Conservation (phyloP, 2,329 filamentous ascomycete genomes). For the Hortaea werneckii region DNA sequence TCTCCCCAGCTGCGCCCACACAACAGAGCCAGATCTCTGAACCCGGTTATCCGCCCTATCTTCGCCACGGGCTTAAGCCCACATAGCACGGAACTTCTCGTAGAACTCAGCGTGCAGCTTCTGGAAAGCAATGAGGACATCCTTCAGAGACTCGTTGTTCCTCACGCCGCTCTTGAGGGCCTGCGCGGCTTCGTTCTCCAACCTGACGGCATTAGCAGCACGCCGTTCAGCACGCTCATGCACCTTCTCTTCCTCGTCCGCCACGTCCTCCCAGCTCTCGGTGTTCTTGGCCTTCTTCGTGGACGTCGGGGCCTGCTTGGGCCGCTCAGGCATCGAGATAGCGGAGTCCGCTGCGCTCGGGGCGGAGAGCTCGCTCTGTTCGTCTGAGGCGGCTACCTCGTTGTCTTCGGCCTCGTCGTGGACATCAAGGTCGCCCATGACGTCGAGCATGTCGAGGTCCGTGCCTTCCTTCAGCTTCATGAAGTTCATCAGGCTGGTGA, state of each 20-base stretch:
- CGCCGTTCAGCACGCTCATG: conserved; percentile 8
- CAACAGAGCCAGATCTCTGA: not conserved
- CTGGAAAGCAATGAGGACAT: conserved; percentile 51
- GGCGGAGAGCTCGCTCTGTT: conserved; percentile 14
- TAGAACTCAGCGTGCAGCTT: conserved; percentile 51
- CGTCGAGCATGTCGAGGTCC: conserved; percentile 42
- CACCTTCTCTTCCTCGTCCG: conserved; percentile 28
- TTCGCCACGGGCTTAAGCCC: conserved; percentile 37
- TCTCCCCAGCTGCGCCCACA: not conserved
- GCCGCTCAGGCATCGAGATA: conserved; percentile 19
- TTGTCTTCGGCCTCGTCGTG: conserved; percentile 38
- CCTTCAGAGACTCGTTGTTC: conserved; percentile 39
- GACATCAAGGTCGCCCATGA: conserved; percentile 42
- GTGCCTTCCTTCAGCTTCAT: conserved; percentile 39
- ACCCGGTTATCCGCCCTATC: not conserved
- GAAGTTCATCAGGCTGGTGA: conserved; percentile 52
- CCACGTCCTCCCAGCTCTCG: conserved; percentile 32
- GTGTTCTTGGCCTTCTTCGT: conserved; percentile 31
- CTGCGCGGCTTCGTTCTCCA: conserved; percentile 17
- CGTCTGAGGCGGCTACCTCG: conserved; percentile 25
- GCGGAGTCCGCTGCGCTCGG: conserved; percentile 20
- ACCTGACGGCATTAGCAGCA: conserved; percentile 13
- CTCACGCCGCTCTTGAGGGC: conserved; percentile 25
- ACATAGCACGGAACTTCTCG: conserved; percentile 52
- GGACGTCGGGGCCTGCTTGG: conserved; percentile 9